Evolutionary conservation across 1,139 yeast species (phyloP).

Genomic region (Geotrichum candidum): DNA sequence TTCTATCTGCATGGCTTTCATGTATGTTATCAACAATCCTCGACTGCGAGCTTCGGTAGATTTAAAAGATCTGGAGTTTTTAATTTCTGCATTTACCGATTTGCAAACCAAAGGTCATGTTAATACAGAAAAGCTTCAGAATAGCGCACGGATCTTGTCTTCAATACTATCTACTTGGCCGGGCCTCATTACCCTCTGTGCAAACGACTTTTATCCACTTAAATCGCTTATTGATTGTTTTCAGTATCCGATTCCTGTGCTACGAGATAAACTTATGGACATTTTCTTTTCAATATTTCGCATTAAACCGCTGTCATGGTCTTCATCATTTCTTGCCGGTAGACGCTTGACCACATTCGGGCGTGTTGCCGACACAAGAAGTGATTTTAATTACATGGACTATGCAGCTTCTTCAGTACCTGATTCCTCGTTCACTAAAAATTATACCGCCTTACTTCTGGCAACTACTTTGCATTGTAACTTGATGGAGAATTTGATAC

Average conservation of each 20-base stretch:
- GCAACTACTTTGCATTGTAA: constrained; percentile 52
- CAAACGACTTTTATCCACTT: constrained; percentile 52
- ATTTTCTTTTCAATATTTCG: constrained; percentile 62
- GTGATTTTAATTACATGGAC: constrained; percentile 11
- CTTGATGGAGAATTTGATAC: constrained; percentile 46
- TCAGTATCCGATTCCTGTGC: constrained; percentile 47
- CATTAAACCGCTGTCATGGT: constrained; percentile 58
- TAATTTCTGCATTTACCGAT: constrained; percentile 64
- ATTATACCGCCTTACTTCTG: constrained; percentile 57
- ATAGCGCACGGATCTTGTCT: constrained; percentile 56
- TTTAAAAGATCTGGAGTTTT: constrained; percentile 54
- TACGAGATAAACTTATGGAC: constrained; percentile 64
- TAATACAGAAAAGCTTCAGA: constrained; percentile 52
- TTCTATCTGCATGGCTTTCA: constrained; percentile 50
- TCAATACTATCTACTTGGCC: constrained; percentile 65
- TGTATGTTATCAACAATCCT: constrained; percentile 57
- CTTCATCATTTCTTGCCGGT: constrained; percentile 38
- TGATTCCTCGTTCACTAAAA: constrained; percentile 37
- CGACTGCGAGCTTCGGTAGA: constrained; percentile 41
- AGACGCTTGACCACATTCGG: constrained; percentile 32
- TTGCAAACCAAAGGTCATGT: constrained; percentile 43
- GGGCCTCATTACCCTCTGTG: constrained; percentile 65
- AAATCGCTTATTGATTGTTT: constrained; percentile 58
- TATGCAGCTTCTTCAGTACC: constrained; percentile 1
- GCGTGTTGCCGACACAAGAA: constrained; percentile 18